Evolutionary conservation across 208 protist genomes (phyloP).

Genomic region (Phytomonas serpens): DNA sequence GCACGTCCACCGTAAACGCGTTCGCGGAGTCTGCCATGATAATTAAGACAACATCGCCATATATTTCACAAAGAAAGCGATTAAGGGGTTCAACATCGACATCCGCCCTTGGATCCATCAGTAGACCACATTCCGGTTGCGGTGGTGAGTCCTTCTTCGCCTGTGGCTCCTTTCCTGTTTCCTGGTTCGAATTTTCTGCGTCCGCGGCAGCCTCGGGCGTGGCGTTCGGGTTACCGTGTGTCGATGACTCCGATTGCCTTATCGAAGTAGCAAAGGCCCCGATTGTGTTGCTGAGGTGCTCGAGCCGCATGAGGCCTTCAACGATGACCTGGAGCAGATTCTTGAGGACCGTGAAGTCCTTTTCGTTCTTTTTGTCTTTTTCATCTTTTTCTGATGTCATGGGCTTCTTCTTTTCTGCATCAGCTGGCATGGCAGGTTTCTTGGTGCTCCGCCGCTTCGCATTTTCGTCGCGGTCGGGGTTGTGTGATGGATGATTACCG

Average conservation of each 20-base stretch:
- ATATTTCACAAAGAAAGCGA: constrained; percentile 52
- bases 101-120: constrained; percentile 36
- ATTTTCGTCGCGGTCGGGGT: constrained; percentile 9
- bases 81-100: constrained; percentile 32
- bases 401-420: constrained; percentile 6
- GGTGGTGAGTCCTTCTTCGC: neutral
- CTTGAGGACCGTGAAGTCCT: constrained; percentile 24
- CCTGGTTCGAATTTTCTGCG: neutral
- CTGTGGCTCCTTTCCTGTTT: neutral
- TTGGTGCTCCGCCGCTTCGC: constrained; percentile 8
- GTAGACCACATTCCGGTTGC: constrained; percentile 12
- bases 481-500: constrained; percentile 16
- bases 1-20: constrained; percentile 42
- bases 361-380: constrained; percentile 9
- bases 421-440: constrained; percentile 1
- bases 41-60: constrained; percentile 61
- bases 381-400: constrained; percentile 3
- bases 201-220: neutral
- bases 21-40: constrained; percentile 48
- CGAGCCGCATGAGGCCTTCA: constrained; percentile 63
- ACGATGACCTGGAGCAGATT: constrained; percentile 66
- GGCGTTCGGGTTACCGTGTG: neutral
- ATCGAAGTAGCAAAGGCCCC: neutral
- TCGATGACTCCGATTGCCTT: neutral
- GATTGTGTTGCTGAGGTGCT: constrained; percentile 37